These are phyloP conservation scores for Fistulinella prunicolor DNA, from an alignment of 768 basidiomycete species.

Conservation along the genomic window DNA sequence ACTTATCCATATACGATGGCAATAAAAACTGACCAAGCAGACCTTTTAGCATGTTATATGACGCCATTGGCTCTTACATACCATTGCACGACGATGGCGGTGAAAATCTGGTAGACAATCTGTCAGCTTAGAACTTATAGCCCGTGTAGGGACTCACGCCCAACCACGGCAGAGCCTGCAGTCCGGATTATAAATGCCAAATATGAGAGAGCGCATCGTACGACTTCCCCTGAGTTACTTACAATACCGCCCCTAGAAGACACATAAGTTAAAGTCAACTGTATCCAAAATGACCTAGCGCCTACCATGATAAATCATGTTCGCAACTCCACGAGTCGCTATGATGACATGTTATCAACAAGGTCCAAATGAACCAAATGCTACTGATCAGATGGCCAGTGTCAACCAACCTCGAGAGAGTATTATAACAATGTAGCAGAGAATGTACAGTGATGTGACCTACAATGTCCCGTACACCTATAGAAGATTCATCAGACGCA, in stretches of 20 bases:
- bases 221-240: background rate
- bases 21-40: slow-evolving; percentile 11
- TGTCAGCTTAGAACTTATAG: background rate
- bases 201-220: background rate
- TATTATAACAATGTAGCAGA: background rate
- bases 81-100: slow-evolving; percentile 6
- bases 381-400: slow-evolving; percentile 4
- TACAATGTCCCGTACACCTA: slow-evolving; percentile 8
- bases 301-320: background rate
- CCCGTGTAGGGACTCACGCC: background rate
- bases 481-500: background rate
- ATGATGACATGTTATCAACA: slow-evolving; percentile 6
- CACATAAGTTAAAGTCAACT: background rate
- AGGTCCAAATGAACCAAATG: background rate
- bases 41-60: background rate
- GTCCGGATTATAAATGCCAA: background rate
- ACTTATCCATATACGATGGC: slow-evolving; percentile 16
- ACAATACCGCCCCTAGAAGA: slow-evolving; percentile 10
- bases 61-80: background rate
- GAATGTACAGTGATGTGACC: background rate
- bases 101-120: background rate
- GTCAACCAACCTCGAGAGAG: slow-evolving; percentile 3
- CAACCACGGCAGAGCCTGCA: background rate
- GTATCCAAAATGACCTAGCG: too few relatives aligned
- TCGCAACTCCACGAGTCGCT: background rate